Percentiles rank a stretch among this genome's conserved stretches.
These are phyloP conservation scores for Jamesozyma spencerorum DNA, from an alignment of 805 yeast genomes.

Conservation along the genomic window DNA sequence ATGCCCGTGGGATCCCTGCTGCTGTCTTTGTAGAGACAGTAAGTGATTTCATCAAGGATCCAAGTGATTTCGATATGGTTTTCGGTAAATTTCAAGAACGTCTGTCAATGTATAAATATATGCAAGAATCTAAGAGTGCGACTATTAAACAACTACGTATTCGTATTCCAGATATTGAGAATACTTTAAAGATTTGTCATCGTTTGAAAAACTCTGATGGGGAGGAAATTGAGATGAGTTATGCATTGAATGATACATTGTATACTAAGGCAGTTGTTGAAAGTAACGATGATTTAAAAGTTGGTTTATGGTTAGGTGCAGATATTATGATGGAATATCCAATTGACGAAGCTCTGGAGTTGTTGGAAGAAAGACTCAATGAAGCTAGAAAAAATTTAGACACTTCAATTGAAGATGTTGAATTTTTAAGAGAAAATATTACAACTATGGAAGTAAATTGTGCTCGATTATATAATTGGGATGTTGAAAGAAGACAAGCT, in stretches of 20 bases:
- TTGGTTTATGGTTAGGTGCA: conserved; percentile 94
- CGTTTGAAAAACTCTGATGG: conserved; percentile 33
- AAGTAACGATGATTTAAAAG: conserved; percentile 43
- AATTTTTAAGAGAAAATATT: conserved; percentile 80
- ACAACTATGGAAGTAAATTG: conserved; percentile 98
- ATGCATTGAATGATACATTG: conserved; percentile 87
- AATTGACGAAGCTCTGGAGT: conserved; percentile 70
- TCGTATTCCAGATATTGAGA: conserved; percentile 87
- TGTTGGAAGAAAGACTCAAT: conserved; percentile 52
- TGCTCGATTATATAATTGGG: conserved; percentile 86
- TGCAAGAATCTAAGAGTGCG: conserved; percentile 43
- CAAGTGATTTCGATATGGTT: conserved; percentile 60
- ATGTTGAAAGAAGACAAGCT: conserved; percentile 59
- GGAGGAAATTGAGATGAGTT: conserved; percentile 55
- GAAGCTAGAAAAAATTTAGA: conserved; percentile 51
- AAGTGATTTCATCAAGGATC: conserved; percentile 58
- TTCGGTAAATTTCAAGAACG: conserved; percentile 77
- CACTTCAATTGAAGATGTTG: conserved; percentile 76
- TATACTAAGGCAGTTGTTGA: conserved; percentile 74
- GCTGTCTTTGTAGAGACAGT: conserved; percentile 90
- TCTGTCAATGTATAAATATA: conserved; percentile 79
- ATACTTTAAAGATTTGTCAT: conserved; percentile 67
- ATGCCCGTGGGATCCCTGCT: conserved; percentile 93
- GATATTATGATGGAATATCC: conserved; percentile 96
- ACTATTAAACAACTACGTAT: conserved; percentile 26